These are phyloP conservation scores for Mrakia frigida DNA, from an alignment of 768 basidiomycete genomes.

Conservation along the genomic window DNA sequence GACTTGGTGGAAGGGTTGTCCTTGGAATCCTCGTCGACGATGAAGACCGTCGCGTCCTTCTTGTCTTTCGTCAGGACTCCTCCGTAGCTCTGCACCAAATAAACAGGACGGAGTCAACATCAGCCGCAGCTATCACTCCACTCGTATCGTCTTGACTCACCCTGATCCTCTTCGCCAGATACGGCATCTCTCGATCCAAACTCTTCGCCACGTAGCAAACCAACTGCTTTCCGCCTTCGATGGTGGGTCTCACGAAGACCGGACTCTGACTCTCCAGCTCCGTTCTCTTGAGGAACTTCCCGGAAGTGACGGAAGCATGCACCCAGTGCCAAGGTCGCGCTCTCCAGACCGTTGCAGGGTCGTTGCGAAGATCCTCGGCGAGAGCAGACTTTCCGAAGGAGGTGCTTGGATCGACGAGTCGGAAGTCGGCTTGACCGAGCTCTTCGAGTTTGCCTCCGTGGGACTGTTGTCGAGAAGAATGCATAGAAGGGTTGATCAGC, in stretches of 20 bases:
- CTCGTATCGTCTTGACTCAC: background rate
- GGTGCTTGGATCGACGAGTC: conserved; percentile 13
- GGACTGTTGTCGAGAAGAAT: background rate
- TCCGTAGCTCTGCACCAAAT: conserved; percentile 3
- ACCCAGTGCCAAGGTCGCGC: conserved; percentile 27
- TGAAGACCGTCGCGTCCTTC: background rate
- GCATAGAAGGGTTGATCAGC: background rate
- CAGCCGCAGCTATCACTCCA: background rate
- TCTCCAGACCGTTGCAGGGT: background rate
- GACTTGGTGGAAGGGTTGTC: background rate
- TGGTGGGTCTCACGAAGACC: background rate
- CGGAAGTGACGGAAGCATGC: background rate
- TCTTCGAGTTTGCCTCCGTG: background rate
- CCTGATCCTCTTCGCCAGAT: background rate
- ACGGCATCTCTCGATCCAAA: background rate
- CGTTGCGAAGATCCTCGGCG: background rate
- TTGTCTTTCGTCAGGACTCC: background rate
- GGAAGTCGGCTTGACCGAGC: conserved; percentile 2
- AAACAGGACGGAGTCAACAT: background rate
- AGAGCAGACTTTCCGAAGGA: background rate
- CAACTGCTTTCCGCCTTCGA: background rate
- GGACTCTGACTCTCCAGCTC: background rate
- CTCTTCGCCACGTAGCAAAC: background rate
- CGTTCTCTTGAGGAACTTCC: background rate
- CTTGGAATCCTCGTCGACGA: background rate